These are phyloP conservation scores for Fraxinus paxiana DNA, from an alignment of 305 asterid species.

Conservation along the genomic window DNA sequence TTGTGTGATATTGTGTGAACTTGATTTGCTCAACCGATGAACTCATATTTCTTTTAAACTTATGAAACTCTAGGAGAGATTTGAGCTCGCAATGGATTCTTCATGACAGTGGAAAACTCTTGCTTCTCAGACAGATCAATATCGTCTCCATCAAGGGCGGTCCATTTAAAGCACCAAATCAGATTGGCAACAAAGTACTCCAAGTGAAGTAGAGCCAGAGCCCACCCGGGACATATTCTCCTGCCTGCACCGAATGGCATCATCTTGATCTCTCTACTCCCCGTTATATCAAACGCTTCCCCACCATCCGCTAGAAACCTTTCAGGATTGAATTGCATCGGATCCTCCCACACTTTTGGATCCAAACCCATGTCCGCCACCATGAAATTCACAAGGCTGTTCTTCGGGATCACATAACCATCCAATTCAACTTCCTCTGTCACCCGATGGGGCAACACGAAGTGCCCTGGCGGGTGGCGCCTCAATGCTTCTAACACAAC, in stretches of 20 bases:
- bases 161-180: constrained; percentile 53
- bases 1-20: no score
- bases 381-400: constrained; percentile 55
- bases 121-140: constrained; percentile 52
- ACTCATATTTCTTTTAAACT: no score
- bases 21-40: no score
- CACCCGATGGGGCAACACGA: constrained; percentile 65
- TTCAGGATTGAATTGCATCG: constrained; percentile 78
- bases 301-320: constrained; percentile 38
- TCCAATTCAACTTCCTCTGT: constrained; percentile 50
- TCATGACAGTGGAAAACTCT: constrained; percentile 54
- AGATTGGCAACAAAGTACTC: constrained; percentile 70
- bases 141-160: constrained; percentile 31
- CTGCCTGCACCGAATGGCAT: constrained; percentile 78
- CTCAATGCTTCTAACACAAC: constrained; percentile 70
- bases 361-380: constrained; percentile 85
- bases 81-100: constrained; percentile 43
- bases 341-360: constrained; percentile 66
- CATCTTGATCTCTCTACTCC: constrained; percentile 62
- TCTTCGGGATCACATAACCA: constrained; percentile 46
- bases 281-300: constrained; percentile 48
- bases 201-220: constrained; percentile 60
- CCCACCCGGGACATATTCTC: constrained; percentile 51
- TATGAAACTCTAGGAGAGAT: constrained; percentile 35
- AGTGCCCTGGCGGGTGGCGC: constrained; percentile 83